Evolutionary conservation across 257 asterid species (phyloP).

Genomic region (Rehmannia glutinosa): DNA sequence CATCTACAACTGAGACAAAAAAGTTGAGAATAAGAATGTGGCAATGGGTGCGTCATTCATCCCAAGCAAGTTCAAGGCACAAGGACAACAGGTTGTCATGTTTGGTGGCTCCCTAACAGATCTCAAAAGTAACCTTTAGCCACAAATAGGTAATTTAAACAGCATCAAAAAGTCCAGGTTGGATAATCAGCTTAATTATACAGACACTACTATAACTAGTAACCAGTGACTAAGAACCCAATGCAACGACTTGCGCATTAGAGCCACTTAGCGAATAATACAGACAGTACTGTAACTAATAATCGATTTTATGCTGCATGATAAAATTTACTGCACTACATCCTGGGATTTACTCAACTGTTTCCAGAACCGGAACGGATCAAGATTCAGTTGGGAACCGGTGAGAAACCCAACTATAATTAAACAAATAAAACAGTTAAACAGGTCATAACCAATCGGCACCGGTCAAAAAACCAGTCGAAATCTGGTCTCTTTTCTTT

Average conservation of each 20-base stretch:
- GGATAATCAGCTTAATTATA: background rate
- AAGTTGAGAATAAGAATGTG: background rate
- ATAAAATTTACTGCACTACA: background rate
- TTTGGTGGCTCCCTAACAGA: constrained; percentile 2
- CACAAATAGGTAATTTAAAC: background rate
- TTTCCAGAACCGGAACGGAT: too few species aligned
- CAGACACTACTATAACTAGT: too few species aligned
- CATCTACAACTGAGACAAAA: background rate
- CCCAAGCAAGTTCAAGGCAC: background rate
- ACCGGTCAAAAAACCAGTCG: too few species aligned
- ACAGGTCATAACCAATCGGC: too few species aligned
- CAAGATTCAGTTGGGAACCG: too few species aligned
- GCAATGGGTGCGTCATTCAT: background rate
- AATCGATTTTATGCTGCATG: background rate
- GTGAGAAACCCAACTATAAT: too few species aligned
- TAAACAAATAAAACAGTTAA: too few species aligned
- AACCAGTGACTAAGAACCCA: background rate
- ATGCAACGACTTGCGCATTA: background rate
- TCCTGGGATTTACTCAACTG: too few species aligned
- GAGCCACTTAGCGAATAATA: background rate
- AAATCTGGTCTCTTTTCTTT: too few species aligned
- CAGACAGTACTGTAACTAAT: background rate
- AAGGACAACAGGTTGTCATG: background rate
- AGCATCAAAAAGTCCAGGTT: background rate
- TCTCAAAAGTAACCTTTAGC: background rate